Evolutionary conservation across 2,329 filamentous ascomycete genomes (phyloP), one percentile per base, ranked within the genome.

Genomic region (Curvularia sp.): DNA sequence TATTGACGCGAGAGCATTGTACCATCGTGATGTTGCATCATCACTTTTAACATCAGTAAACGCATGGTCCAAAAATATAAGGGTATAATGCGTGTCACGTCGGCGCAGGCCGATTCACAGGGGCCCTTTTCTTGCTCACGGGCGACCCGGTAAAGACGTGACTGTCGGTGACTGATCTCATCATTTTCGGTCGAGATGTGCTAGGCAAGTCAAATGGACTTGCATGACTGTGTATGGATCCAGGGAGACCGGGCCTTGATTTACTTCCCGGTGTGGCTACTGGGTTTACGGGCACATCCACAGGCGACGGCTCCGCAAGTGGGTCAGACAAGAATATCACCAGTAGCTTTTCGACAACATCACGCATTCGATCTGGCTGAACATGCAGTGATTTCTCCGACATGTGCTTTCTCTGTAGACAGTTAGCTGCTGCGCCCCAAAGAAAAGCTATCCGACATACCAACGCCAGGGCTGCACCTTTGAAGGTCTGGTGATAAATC

Each of bases 401-500:
- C 13, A 83, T 80, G 55, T 79, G 70, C 19, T 74, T 74, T 49
- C 81, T 73, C 71, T 77, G 43, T 13, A 12, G 7, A 30, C 30
- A 32, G 50, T 32, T 36, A 47, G 36, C 18, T 21, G 23, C 13
- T 18, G 19, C 12, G 6, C 13, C n/a, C 49, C 1, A 6, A 43
- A 6, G 27, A 27, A 8, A 5, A 10, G 2, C 3, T 3, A 25
- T 25, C 13, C 21, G 10, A 46, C 59, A 66, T 61, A 78, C 77
- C 51, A 83, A 78, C 5, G 81, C 79, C 50, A 84, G 79, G n/a
- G 76, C 77, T 2, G 80, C 78, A 13, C 79, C 79, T 60, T 82
- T 83, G 69, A 78, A 83, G 2, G 79, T 79, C 61, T 83, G 81
- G 55, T 84, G 81, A 53, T 84, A 84, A 25, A 84, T 74, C 3